A percentile compares a stretch with the other conserved stretches of the same genome.
phyloP scores from a whole-genome alignment of 768 basidiomycete genomes.

The Auricularia heimuer region DNA sequence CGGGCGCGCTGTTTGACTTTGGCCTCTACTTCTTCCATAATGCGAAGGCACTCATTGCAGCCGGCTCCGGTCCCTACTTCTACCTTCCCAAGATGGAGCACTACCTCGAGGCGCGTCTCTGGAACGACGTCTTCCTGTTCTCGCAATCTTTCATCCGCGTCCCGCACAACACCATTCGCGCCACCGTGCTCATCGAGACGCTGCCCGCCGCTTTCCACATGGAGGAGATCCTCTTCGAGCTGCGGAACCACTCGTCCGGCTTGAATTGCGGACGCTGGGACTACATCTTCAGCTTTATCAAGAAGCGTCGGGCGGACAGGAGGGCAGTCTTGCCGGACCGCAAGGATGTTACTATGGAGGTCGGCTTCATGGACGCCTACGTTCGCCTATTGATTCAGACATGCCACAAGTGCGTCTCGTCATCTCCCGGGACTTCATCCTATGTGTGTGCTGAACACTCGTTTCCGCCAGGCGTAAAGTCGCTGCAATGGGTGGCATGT shows the following conservation, averaged over 20 bases:
- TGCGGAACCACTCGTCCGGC: conserved; percentile 89
- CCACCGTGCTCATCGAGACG: conserved; percentile 93
- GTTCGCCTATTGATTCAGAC: conserved; percentile 94
- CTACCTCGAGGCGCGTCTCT: conserved; percentile 89
- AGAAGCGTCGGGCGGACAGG: conserved; percentile 85
- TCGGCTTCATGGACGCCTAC: conserved; percentile 96
- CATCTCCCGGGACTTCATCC: background rate
- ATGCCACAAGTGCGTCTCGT: conserved; percentile 70
- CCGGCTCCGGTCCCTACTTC: conserved; percentile 89
- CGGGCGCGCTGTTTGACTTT: conserved; percentile 93
- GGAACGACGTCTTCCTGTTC: conserved; percentile 97
- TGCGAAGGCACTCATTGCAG: conserved; percentile 78
- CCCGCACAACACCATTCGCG: conserved; percentile 80
- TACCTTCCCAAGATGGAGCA: conserved; percentile 99
- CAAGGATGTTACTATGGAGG: conserved; percentile 96
- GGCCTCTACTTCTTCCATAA: conserved; percentile 97
- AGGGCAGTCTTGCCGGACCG: conserved; percentile 88
- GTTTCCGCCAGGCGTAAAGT: conserved; percentile 67
- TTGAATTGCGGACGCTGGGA: conserved; percentile 92
- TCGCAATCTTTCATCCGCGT: conserved; percentile 85
- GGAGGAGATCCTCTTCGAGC: conserved; percentile 98
- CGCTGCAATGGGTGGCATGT: conserved; percentile 99
- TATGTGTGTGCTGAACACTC: background rate
- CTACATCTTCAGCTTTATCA: conserved; percentile 97
- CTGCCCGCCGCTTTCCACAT: conserved; percentile 99